Evolutionary conservation across 257 asterid species (phyloP), one percentile per base, ranked within the genome.

Genomic region (Euphrasia confusa): DNA sequence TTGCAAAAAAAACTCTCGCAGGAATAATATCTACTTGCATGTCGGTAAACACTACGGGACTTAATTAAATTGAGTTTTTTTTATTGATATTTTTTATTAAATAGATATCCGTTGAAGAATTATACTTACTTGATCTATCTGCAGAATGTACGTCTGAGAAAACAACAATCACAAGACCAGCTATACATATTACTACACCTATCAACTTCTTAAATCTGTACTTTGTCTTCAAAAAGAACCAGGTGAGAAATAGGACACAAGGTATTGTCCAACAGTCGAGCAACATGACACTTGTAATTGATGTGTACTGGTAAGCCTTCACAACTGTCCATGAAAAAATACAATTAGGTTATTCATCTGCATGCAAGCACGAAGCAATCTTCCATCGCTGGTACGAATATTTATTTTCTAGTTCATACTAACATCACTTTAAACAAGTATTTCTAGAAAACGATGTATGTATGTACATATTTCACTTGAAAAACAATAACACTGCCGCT

Each of bases 221-320:
- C 74, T 78, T 84, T 13, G 96, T 90, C 89, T 85, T 88, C 85
- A 90, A 61, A 69, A 85, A 84, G 42, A 83, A 75, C 98, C 98
- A 81, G 21, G 99, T 92, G 64, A 92, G 78, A 40, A 92, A 63
- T 24, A 92, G 68, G 72, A 89, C 99, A 54, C 96, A 89, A 3
- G 99, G 99, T 74, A 89, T 92, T 32, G 99, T 65, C 97, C 99
- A 92, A 69, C 99, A 92, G 78, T 92, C 97, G 66, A 92, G 85
- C 63, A 92, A 83, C 99, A 89, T 92, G 60, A 92, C 91, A 18
- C 99, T 92, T 54, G 99, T 92, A 64, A 92, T 64, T 50, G 99
- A 89, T 9, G 99, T 92, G 74, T 92, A 92, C 75, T 92, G 99
- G 70, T 92, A 92, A 17, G 99, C 84, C 85, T 92, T 92, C 47